A percentile compares a stretch with the other conserved stretches of the same genome.
These are phyloP conservation scores for Cercospora berteroae DNA, from an alignment of 2,329 filamentous ascomycete species.

Conservation along the genomic window DNA sequence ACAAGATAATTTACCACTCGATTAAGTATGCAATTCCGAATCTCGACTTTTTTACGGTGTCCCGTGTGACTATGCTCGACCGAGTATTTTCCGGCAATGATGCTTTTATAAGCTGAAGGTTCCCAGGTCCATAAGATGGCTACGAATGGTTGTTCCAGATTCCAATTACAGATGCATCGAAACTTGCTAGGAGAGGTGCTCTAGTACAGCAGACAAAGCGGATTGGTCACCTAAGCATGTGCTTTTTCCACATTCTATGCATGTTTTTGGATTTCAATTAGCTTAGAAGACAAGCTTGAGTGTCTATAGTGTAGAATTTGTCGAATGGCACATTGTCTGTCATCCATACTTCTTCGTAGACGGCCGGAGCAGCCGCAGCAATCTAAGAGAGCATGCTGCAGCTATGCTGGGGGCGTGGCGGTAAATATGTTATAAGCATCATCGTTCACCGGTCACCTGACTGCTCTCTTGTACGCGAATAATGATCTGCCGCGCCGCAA, in stretches of 20 bases:
- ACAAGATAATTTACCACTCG: not conserved
- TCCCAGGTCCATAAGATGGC: not conserved
- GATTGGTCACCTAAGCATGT: not conserved
- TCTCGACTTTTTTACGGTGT: not conserved
- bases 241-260: not conserved
- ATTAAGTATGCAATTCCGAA: not conserved
- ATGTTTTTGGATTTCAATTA: not conserved
- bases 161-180: not conserved
- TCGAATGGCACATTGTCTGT: not conserved
- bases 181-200: not conserved
- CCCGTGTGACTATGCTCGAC: not conserved
- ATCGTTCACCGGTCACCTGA: not conserved
- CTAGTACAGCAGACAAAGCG: not conserved
- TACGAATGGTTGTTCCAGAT: not conserved
- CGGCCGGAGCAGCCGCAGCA: not conserved
- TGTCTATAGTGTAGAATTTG: not conserved
- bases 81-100: no score
- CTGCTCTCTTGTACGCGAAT: not conserved
- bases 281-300: not conserved
- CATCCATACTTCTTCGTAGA: not conserved
- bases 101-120: not conserved
- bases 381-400: not conserved
- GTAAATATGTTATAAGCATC: not conserved
- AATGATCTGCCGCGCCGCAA: not conserved
- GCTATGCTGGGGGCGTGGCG: not conserved